phyloP scores from a whole-genome alignment of 2,329 filamentous ascomycete genomes.

The Oidium heveae region DNA sequence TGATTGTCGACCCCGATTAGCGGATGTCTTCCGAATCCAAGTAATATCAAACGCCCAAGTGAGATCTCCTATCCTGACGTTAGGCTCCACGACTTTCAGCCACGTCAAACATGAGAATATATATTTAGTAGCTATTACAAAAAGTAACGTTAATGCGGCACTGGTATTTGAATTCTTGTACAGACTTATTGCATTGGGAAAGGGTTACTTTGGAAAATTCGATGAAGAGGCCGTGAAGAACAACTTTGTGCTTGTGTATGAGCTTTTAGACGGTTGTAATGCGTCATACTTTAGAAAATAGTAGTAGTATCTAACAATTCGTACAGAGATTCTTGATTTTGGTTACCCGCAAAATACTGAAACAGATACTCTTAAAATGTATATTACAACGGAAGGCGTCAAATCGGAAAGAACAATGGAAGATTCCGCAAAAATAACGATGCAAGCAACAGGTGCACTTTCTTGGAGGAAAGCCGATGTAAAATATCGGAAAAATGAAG shows the following conservation, averaged over 20 bases:
- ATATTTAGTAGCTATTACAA: slow-evolving; percentile 89
- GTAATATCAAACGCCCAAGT: slow-evolving; percentile 97
- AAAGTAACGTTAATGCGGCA: slow-evolving; percentile 96
- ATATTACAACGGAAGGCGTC: slow-evolving; percentile 97
- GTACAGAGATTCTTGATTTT: slow-evolving; percentile 83
- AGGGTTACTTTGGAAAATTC: slow-evolving; percentile 95
- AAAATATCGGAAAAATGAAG: slow-evolving; percentile 98
- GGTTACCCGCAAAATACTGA: slow-evolving; percentile 98
- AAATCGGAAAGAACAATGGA: slow-evolving; percentile 70
- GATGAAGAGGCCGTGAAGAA: slow-evolving; percentile 99
- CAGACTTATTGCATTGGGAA: slow-evolving; percentile 66
- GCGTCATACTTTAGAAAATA: neutral
- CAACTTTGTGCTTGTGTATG: slow-evolving; percentile 97
- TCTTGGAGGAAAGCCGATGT: slow-evolving; percentile 96
- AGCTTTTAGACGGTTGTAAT: slow-evolving; percentile 61
- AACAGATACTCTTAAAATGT: slow-evolving; percentile 97
- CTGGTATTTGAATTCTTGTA: slow-evolving; percentile 97
- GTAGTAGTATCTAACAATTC: neutral
- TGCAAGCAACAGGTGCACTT: slow-evolving; percentile 91
- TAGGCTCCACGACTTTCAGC: slow-evolving; percentile 95
- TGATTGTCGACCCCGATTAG: slow-evolving; percentile 88
- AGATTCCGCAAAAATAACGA: slow-evolving; percentile 93
- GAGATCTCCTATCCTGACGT: slow-evolving; percentile 84
- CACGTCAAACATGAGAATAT: slow-evolving; percentile 99
- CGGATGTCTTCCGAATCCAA: slow-evolving; percentile 98